These are phyloP conservation scores for Mucor irregularis DNA, from an alignment of 371 early-diverging fungal species.

Conservation along the genomic window DNA sequence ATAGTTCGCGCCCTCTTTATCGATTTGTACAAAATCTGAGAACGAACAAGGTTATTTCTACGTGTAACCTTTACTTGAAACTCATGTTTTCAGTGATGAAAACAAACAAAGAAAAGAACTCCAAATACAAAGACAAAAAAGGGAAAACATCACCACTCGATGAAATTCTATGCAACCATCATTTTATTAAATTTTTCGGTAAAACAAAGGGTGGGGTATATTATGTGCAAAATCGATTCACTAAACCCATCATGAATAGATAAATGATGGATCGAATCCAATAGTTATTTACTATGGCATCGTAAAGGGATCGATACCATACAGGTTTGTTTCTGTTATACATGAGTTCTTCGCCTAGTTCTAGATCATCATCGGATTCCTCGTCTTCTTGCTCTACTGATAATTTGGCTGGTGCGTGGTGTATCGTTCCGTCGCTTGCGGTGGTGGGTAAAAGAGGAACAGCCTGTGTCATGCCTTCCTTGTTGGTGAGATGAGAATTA, in stretches of 20 bases:
- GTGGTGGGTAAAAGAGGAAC: slow-evolving; percentile 26
- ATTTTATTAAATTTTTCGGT: too few relatives aligned
- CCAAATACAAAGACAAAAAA: too few relatives aligned
- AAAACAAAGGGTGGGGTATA: too few relatives aligned
- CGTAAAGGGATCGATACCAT: background rate
- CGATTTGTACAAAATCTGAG: too few relatives aligned
- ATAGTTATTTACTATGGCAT: slow-evolving; percentile 9
- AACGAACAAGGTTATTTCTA: too few relatives aligned
- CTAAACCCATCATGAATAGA: slow-evolving; percentile 13
- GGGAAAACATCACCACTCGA: slow-evolving; percentile 14
- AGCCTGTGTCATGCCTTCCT: background rate
- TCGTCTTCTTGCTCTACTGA: slow-evolving; percentile 19
- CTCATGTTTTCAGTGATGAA: too few relatives aligned
- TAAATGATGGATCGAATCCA: slow-evolving; percentile 22
- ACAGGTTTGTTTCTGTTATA: background rate
- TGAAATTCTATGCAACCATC: too few relatives aligned
- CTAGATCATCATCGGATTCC: slow-evolving; percentile 13
- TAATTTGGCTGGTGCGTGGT: slow-evolving; percentile 3
- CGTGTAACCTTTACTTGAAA: too few relatives aligned
- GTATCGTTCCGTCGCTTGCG: background rate
- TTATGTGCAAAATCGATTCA: slow-evolving; percentile 28
- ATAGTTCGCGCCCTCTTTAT: too few relatives aligned
- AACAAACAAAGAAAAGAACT: too few relatives aligned
- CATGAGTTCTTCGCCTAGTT: too few relatives aligned
- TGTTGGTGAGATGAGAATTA: background rate